Conservation (phyloP, 345 rosid species). For the Syzygium jambos region DNA sequence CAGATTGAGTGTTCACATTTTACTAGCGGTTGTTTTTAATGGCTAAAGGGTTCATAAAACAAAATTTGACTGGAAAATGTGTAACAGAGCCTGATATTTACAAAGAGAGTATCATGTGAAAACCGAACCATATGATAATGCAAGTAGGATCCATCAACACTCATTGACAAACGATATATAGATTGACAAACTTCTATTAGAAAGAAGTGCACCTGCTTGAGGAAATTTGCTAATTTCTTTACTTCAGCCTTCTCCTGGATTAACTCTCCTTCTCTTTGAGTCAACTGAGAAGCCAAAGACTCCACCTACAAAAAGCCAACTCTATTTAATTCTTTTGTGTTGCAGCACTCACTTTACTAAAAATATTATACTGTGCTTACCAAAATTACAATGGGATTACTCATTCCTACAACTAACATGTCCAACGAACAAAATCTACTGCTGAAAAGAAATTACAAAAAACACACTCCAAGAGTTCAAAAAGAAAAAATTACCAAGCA, state of each 20-base stretch:
- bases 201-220: constrained; percentile 57
- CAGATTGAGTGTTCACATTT: not conserved
- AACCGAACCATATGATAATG: not conserved
- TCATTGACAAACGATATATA: not conserved
- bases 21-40: not conserved
- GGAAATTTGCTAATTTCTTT: constrained; percentile 76
- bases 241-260: constrained; percentile 95
- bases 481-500: not conserved
- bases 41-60: not conserved
- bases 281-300: constrained; percentile 86
- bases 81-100: not conserved
- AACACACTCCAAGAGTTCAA: not conserved
- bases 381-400: not conserved
- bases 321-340: not conserved
- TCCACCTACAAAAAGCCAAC: constrained; percentile 56
- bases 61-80: not conserved
- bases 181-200: not conserved
- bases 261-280: constrained; percentile 96
- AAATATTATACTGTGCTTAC: not conserved
- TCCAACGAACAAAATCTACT: not conserved
- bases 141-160: not conserved
- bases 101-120: not conserved
- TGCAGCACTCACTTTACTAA: not conserved
- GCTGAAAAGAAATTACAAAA: not conserved
- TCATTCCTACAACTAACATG: not conserved